Evolutionary conservation across 495 filamentous ascomycete genomes (phyloP), one percentile per base, ranked within the genome.

Genomic region (Penicillium canescens): DNA sequence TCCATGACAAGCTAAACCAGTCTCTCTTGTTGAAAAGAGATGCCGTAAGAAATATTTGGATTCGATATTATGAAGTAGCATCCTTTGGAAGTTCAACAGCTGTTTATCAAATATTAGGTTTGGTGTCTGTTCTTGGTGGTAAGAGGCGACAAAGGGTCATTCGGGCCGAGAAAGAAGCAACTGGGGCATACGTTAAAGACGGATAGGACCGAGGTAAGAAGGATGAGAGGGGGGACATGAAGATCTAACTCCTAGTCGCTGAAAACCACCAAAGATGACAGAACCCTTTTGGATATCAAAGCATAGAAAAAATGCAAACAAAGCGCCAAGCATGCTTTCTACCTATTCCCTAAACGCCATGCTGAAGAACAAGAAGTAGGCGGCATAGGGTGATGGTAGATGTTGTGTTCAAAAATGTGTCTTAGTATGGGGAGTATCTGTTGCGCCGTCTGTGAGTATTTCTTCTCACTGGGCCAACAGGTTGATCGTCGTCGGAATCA

Each of bases 401-500:
- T 24, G 21, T 7, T 4, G 26, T n/a, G 7, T 23, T n/a, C 13
- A 11, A 45, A 38, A 2, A 28, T 35, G 12, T 23, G n/a, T 24
- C 12, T 55, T 50, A 67, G 50, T 67, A 67, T 33, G 64, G 64
- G 5, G 64, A 65, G 35, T 52, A 65, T 39, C 64, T 54, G 18
- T 41, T 40, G 23, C 33, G 53, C 20, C 61, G 56, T 41, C 64
- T 37, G 28, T 64, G 63, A 7, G 46, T 38, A 24, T 50, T 36
- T 60, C 61, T 54, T 56, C 64, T 54, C 42, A 65, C 41, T 14
- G 64, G 64, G 6, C 61, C 61, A 18, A 67, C 56, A 4, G 64
- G 64, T 47, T 61, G 57, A 34, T 65, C 61, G 0, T 67, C 63
- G 12, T 67, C 64, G 10, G 64, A 67, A 42, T 62, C 64, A 45